phyloP scores from a whole-genome alignment of 495 filamentous ascomycete genomes.

The Glutinoglossum americanum region DNA sequence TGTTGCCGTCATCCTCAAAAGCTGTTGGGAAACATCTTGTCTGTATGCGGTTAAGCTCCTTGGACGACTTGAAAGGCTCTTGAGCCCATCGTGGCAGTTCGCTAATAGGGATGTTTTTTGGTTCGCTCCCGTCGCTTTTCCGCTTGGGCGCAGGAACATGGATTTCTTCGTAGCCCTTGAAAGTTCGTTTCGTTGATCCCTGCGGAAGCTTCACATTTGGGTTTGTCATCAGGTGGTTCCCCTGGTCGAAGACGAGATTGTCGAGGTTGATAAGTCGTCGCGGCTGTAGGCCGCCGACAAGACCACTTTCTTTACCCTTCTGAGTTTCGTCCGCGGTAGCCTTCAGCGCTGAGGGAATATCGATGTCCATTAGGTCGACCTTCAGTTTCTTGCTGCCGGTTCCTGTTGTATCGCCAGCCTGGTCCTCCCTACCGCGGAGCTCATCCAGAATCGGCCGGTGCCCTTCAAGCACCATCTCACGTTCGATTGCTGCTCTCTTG shows the following conservation, averaged over 20 bases:
- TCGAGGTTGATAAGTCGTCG: conserved; percentile 77
- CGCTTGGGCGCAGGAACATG: conserved; percentile 83
- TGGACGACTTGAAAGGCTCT: conserved; percentile 56
- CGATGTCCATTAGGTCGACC: conserved; percentile 72
- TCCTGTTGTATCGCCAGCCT: conserved; percentile 24
- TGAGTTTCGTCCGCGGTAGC: conserved; percentile 28
- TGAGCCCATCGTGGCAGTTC: conserved; percentile 86
- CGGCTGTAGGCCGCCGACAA: conserved; percentile 75
- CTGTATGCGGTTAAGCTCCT: conserved; percentile 84
- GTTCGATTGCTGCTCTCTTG: conserved; percentile 57
- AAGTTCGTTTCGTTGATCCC: conserved; percentile 80
- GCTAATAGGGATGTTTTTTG: conserved; percentile 53
- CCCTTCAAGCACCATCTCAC: conserved; percentile 77
- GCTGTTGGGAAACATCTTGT: conserved; percentile 78
- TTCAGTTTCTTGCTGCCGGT: conserved; percentile 58
- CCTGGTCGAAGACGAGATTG: conserved; percentile 91
- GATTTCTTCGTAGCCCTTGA: conserved; percentile 97
- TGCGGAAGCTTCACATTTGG: conserved; percentile 86
- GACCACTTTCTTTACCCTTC: conserved; percentile 35
- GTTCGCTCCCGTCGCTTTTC: conserved; percentile 58
- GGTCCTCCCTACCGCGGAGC: conserved; percentile 37
- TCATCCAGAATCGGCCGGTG: conserved; percentile 73
- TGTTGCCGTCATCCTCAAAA: conserved; percentile 88
- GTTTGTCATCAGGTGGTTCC: conserved; percentile 97
- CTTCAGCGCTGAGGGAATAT: conserved; percentile 29